Base-by-base conservation (phyloP, 176 grass and related monocot genomes). In the Oryza rufipogon region DNA sequence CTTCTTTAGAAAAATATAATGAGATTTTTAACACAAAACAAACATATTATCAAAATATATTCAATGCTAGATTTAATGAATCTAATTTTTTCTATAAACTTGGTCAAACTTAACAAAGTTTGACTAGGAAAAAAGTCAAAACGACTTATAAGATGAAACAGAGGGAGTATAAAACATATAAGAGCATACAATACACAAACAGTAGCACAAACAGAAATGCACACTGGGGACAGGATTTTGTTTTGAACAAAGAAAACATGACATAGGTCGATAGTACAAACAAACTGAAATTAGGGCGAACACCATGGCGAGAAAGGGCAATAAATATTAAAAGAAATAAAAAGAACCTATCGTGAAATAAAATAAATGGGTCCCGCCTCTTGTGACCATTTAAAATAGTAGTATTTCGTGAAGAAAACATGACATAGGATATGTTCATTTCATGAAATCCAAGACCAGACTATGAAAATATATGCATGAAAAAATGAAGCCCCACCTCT, bases 271-370 rank as follows among this genome's bases (percentile, higher is more conserved):
- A 83, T 23, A 39, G 28, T 71, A 83, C 30, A 51, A 4, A 66
- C 15, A 47, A 74, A 48, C 79, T 84, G 23, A 56, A 56, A 68
- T 72, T 20, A 80, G 41, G 12, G 26, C 17, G 75, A 68, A 74
- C 9, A 73, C 52, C 7, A 4, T 16, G 3, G 51, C 16, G 64
- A 63, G 39, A 61, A 74, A 25, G 46, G 16, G 34, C 23, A 16
- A 42, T 41, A 74, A 39, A 84, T 10, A 54, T 36, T 67, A 56
- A 78, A 77, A 48, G 11, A 78, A 60, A 71, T 42, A 60, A 46
- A 46, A 82, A 84, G 39, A 48, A 67, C 2, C 28, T 38, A 38
- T 38, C 6, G 5, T 7, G 34, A 36, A 36, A 36, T 38, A 38
- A 38, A 38, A 38, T 38, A 38, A 7, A 38, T 38, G 36, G 36